Evolutionary conservation across 1,284 basidiomycete genomes (phyloP), one percentile per base, ranked within the genome.

Genomic region (Cryptococcus hybrid): DNA sequence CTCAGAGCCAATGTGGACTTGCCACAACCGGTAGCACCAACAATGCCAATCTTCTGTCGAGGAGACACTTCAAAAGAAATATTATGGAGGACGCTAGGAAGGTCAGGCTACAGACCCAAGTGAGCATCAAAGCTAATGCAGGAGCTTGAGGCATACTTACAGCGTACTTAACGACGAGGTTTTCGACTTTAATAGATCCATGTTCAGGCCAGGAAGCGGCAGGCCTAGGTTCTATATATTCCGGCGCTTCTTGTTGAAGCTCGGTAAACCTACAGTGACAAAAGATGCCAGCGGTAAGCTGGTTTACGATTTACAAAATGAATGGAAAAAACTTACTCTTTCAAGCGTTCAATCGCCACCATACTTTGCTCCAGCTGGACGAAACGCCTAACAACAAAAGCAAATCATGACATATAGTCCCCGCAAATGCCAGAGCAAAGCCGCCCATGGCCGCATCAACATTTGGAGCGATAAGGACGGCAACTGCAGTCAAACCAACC

Each of bases 301-400:
- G 30, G 30, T 30, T 30, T 30, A 30, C 30, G 30, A 3, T 37
- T 18, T 15, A 49, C 24, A 7, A 18, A 11, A 30, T 38, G 35
- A 34, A 0, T 34, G 18, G 35, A 46, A 3, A 37, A 15, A 7
- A 58, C 67, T 40, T 48, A 68, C 68, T 77, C 74, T 52, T 75
- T 75, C 70, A 96, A 84, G 46, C 93, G 87, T 76, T 97, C 94
- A 49, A 97, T 81, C 12, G 90, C 91, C 60, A 96, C 92, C 90
- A 96, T 92, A 18, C 87, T 88, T 75, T 96, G 91, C 72, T 96
- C 92, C 15, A 96, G 80, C 45, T 89, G 86, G 51, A 94, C 90
- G 64, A 88, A 89, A 48, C 86, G 82, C 42, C 86, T 82, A 37
- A 86, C 79, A 38, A 81, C 75, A 57, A 73, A 59, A 88, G 81